Conservation (phyloP, 2,329 filamentous ascomycete species). For the Diaporthe citrichinensis region DNA sequence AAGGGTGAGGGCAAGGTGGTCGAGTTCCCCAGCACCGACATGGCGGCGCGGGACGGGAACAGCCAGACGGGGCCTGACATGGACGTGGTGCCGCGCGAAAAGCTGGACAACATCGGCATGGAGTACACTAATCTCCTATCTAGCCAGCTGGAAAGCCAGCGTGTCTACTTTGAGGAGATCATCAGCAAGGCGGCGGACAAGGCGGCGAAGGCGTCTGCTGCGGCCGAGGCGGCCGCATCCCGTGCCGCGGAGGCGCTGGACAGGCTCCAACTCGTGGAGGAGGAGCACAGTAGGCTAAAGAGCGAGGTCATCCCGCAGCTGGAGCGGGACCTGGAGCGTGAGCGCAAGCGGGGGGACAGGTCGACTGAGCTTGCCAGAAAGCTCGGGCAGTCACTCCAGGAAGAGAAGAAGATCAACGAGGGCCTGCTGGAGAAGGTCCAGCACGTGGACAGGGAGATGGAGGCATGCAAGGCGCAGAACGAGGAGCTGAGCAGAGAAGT, state of each 20-base stretch:
- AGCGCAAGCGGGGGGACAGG: conserved; percentile 77
- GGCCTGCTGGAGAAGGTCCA: conserved; percentile 87
- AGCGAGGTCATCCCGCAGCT: conserved; percentile 74
- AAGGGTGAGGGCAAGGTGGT: conserved; percentile 94
- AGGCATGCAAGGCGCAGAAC: conserved; percentile 69
- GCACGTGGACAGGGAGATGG: conserved; percentile 76
- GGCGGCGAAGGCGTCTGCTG: conserved; percentile 78
- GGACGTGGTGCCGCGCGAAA: conserved; percentile 79
- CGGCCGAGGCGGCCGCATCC: conserved; percentile 73
- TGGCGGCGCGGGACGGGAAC: conserved; percentile 45
- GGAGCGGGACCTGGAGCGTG: conserved; percentile 80
- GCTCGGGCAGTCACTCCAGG: conserved; percentile 81
- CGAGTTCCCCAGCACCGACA: conserved; percentile 76
- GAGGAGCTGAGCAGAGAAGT: conserved; percentile 73
- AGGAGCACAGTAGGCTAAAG: conserved; percentile 66
- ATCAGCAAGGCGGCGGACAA: conserved; percentile 92
- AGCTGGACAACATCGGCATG: conserved; percentile 83
- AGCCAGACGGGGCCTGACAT: conserved; percentile 31
- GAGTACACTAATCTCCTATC: conserved; percentile 97
- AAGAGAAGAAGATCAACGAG: conserved; percentile 88
- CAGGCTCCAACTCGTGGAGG: conserved; percentile 67
- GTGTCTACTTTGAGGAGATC: conserved; percentile 94
- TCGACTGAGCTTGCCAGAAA: conserved; percentile 82
- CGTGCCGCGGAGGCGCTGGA: conserved; percentile 64
- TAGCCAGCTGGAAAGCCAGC: conserved; percentile 92